Base-by-base conservation (phyloP, 495 filamentous ascomycete species). In the Pyronema domesticum region DNA sequence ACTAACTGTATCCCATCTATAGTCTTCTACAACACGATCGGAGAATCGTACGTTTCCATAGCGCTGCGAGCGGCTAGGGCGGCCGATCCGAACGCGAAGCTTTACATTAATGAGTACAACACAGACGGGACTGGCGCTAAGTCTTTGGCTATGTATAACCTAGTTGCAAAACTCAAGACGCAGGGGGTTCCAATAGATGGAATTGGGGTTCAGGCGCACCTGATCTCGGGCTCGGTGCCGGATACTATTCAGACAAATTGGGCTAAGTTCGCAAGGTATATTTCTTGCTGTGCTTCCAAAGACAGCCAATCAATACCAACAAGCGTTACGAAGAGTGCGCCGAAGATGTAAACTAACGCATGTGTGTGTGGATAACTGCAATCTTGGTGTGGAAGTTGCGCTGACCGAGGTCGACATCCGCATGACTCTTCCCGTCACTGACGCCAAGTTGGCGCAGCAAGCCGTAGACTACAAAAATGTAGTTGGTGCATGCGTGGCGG, bases 41-140 rank as follows among this genome's bases (percentile, higher is more conserved):
- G 71, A 37, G 72, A 74, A 54, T 68, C 60, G 58, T 75, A 69
- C 57, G 59, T 75, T 54, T 59, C 70, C 30, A 62, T 76, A 44
- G 58, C 72, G 30, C 76, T 76, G 65, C 60, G 53, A 10, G 62
- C 73, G 0, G 78, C 76, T 33, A 67, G 67, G 3, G 69, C 70
- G 19, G 75, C 72, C 57, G 70, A 76, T 57, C 69, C 69, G 5
- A 57, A 59, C 50, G 68, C 66, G 18, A 76, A 75, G 63, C 72
- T 78, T 36, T 85, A 81, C 71, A 80, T 82, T 70, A 84, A 85
- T 68, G 78, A 82, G 69, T 81, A 80, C 69, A 76, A 76, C 65
- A 73, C 81, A 59, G 78, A 80, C 65, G 69, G 68, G 60, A 67
- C 72, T 42, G 70, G 71, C 23, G 61, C 68, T 60, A 81, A 81